Conservation (phyloP, 1,139 yeast species). For the Sugiyamaella pinicola region DNA sequence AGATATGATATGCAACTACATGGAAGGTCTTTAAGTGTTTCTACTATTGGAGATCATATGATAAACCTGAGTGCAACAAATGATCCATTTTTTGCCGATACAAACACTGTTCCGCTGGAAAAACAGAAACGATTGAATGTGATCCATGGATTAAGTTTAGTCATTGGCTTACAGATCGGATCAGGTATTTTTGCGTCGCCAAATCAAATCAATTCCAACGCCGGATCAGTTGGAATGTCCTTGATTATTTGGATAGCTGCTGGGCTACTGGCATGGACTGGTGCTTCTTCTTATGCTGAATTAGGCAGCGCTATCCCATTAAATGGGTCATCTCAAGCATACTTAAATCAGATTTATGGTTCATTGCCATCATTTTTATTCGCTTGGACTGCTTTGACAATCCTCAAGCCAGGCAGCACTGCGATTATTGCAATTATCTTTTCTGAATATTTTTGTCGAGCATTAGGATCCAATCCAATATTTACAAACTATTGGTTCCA, state of each 20-base stretch:
- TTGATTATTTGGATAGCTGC: constrained; percentile 45
- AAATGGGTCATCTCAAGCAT: constrained; percentile 49
- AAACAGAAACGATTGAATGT: constrained; percentile 42
- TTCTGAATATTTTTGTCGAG: constrained; percentile 43
- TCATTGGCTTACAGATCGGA: constrained; percentile 48
- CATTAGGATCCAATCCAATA: constrained; percentile 28
- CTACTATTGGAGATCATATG: constrained; percentile 39
- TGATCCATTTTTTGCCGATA: constrained; percentile 29
- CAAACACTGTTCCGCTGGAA: constrained; percentile 37
- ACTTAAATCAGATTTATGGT: constrained; percentile 45
- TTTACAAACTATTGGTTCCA: constrained; percentile 37
- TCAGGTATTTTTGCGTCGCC: constrained; percentile 51
- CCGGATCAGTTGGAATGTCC: constrained; percentile 47
- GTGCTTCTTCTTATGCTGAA: constrained; percentile 49
- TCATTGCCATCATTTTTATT: constrained; percentile 45
- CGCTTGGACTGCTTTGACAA: constrained; percentile 46
- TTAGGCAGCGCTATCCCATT: constrained; percentile 47
- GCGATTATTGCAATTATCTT: constrained; percentile 48
- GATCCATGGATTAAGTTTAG: constrained; percentile 46
- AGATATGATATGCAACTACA: constrained; percentile 15
- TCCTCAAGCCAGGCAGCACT: constrained; percentile 47
- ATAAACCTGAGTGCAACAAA: constrained; percentile 38
- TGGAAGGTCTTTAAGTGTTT: constrained; percentile 33
- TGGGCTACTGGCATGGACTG: constrained; percentile 49
- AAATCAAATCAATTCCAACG: constrained; percentile 43